Conservation (phyloP, 148 eudicot species). For the Rheum nobile region DNA sequence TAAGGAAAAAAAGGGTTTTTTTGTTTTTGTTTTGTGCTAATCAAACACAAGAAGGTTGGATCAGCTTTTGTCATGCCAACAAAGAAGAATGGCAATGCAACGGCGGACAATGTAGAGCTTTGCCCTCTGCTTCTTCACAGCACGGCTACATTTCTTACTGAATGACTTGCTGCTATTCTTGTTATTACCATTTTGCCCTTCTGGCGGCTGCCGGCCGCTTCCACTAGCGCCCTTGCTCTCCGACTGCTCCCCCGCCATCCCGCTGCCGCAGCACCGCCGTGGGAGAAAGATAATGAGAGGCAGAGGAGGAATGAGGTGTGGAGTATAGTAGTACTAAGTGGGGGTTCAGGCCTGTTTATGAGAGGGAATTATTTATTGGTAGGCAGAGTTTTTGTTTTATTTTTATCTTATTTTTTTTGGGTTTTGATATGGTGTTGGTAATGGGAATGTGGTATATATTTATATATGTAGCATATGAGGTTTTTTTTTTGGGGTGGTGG, state of each 20-base stretch:
- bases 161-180: slow-evolving; percentile 12
- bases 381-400: background rate
- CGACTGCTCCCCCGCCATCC: background rate
- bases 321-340: background rate
- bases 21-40: background rate
- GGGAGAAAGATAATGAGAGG: background rate
- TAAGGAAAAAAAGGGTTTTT: background rate
- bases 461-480: background rate
- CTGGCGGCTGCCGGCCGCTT: background rate
- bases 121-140: slow-evolving; percentile 40
- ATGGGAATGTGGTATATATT: background rate
- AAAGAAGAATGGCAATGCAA: slow-evolving; percentile 9
- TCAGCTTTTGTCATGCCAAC: slow-evolving; percentile 13
- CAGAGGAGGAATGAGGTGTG: background rate
- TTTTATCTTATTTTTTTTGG: background rate
- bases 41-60: background rate
- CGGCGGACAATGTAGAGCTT: slow-evolving; percentile 44
- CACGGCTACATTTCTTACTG: slow-evolving; percentile 28
- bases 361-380: background rate
- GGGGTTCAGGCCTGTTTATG: background rate
- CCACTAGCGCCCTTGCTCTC: background rate
- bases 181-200: slow-evolving; percentile 4
- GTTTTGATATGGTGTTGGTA: background rate
- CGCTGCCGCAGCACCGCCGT: background rate
- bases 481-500: background rate